Base-by-base conservation (phyloP, 2,329 filamentous ascomycete species). In the Ophiostoma himal-ulmi region DNA sequence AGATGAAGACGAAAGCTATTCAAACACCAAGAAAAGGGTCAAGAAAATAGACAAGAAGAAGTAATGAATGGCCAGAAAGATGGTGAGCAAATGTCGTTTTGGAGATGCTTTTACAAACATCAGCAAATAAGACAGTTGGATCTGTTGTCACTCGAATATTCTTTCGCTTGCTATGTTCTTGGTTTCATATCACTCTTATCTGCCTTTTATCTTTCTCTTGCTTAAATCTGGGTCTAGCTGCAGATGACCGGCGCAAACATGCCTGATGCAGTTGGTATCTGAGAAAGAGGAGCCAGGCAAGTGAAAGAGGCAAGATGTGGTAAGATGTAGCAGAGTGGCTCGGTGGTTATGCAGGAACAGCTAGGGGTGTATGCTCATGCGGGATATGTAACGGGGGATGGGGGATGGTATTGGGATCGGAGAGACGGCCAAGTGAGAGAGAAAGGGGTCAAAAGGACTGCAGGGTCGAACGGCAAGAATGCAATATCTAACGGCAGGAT, bases 331-430 rank as follows among this genome's bases (percentile, higher is more conserved):
- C 22, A 52, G 26, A 68, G 30, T 37, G 64, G 37, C 64, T 30
- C 57, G 34, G 44, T 66, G 67, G 41, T 67, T 69, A 68, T 67
- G 70, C 68, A 69, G 68, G 67, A 71, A 71, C 67, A 39, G 57
- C 57, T 62, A 57, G 41, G 57, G 57, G 26, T 62, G 57, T 62
- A 48, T 48, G 44, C 44, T 48, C 44, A 26, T 62, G 62, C 62
- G 62, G 34, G 62, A 65, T 65, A n/a, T n/a, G n/a, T n/a, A n/a
- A n/a, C n/a, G 52, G 52, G 52, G 26, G 30, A 26, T 14, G 52
- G 44, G 44, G 20, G n/a, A 20, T 20, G n/a, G 44, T 57, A 57
- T 57, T n/a, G 52, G 52, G 22, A 13, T 60, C 54, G 54, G 54
- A 60, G 57, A 17, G 30, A 64, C 13, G 26, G 60, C 6, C 22